These are phyloP conservation scores for Oryza australiensis DNA, from an alignment of 176 grass and related monocot genomes.

Conservation along the genomic window DNA sequence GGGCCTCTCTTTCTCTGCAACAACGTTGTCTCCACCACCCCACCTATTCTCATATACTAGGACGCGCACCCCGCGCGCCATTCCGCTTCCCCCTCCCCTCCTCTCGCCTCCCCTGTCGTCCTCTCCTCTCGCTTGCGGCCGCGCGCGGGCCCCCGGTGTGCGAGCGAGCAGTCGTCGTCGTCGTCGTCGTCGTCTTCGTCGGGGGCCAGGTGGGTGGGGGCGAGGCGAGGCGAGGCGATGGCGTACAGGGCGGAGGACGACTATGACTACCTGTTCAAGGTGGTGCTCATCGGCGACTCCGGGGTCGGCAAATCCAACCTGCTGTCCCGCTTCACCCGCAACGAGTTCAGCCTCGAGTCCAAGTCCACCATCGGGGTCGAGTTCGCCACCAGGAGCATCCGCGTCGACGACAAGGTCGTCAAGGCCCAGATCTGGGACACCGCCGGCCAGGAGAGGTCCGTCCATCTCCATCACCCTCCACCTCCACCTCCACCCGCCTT, in stretches of 20 bases:
- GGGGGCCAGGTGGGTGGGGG: not conserved
- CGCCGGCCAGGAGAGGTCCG: constrained; percentile 67
- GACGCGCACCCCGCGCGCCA: not conserved
- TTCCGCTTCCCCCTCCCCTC: not conserved
- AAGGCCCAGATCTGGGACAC: constrained; percentile 94
- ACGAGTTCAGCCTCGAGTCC: constrained; percentile 92
- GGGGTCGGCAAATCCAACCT: constrained; percentile 86
- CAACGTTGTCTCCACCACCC: constrained; percentile 26
- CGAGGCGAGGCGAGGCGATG: constrained; percentile 21
- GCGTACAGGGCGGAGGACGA: constrained; percentile 82
- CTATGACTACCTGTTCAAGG: constrained; percentile 89
- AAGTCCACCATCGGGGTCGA: constrained; percentile 94
- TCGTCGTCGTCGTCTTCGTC: too few species aligned
- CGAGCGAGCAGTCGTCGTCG: not conserved
- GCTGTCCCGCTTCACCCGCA: constrained; percentile 70
- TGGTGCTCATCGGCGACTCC: constrained; percentile 86
- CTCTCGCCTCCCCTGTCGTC: not conserved
- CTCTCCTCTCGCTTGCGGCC: not conserved
- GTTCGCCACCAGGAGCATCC: constrained; percentile 80
- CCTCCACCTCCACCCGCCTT: too few species aligned
- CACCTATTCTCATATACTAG: not conserved
- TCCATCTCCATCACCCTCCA: not conserved
- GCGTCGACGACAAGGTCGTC: constrained; percentile 73
- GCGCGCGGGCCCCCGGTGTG: not conserved
- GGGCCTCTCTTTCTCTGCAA: not conserved